phyloP scores from a whole-genome alignment of 2,329 filamentous ascomycete species.

The Seiridium unicorne region DNA sequence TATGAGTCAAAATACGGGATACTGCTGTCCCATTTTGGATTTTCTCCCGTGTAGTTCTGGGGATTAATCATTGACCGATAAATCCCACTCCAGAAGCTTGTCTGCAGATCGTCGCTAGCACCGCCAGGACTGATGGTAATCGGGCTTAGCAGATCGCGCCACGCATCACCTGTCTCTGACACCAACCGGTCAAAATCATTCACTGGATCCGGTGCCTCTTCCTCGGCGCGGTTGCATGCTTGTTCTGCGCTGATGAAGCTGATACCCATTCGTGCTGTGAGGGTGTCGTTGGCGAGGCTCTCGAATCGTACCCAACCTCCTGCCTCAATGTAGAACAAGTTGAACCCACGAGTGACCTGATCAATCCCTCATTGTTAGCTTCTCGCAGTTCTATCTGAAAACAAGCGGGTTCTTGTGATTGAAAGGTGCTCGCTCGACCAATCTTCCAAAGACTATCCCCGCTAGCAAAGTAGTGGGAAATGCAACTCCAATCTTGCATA shows the following conservation, averaged over 20 bases:
- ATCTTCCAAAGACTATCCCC: no score
- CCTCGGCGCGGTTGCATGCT: conserved; percentile 61
- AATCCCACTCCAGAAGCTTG: conserved; percentile 60
- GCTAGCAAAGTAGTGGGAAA: no score
- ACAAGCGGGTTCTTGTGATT: no score
- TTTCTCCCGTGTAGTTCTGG: conserved; percentile 66
- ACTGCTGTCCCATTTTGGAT: conserved; percentile 58
- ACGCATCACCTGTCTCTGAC: conserved; percentile 47
- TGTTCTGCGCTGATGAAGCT: conserved; percentile 62
- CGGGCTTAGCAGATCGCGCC: conserved; percentile 55
- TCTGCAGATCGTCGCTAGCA: conserved; percentile 50
- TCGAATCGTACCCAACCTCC: conserved; percentile 59
- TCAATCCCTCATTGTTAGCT: no score
- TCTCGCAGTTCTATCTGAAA: no score
- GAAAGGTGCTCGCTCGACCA: no score
- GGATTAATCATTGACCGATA: conserved; percentile 63
- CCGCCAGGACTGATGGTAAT: conserved; percentile 48
- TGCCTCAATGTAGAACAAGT: conserved; percentile 38
- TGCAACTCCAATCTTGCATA: no score
- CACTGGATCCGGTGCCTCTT: conserved; percentile 58
- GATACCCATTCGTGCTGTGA: conserved; percentile 60
- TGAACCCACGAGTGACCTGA: conserved; percentile 34
- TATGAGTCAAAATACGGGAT: conserved; percentile 64
- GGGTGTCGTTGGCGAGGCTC: conserved; percentile 37
- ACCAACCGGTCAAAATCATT: conserved; percentile 55